phyloP scores from a whole-genome alignment of 805 yeast genomes.

The Candida peoriensis region DNA sequence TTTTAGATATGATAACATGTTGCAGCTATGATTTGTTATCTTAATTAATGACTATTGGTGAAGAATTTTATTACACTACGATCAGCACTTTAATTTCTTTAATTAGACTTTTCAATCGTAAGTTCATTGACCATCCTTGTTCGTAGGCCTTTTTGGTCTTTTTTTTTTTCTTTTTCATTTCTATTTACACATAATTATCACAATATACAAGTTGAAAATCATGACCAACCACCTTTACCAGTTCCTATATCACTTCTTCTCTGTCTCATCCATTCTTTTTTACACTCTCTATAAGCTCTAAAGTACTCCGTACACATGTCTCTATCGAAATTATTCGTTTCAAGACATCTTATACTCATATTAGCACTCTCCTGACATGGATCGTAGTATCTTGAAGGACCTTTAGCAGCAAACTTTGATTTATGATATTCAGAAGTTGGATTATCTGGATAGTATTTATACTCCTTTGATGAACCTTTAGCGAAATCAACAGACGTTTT shows the following conservation, averaged over 20 bases:
- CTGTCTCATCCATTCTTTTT: constrained; percentile 59
- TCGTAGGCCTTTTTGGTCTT: too few relatives aligned
- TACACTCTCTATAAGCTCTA: constrained; percentile 90
- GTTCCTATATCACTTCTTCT: constrained; percentile 30
- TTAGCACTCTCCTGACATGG: constrained; percentile 89
- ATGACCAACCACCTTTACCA: constrained; percentile 23
- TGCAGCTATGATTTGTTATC: too few relatives aligned
- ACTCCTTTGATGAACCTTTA: constrained; percentile 45
- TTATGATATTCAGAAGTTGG: constrained; percentile 72
- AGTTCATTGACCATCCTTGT: too few relatives aligned
- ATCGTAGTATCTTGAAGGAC: constrained; percentile 79
- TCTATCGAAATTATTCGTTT: constrained; percentile 67
- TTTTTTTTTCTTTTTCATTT: background rate
- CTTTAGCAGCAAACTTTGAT: constrained; percentile 65
- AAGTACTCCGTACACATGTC: constrained; percentile 74
- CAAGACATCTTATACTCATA: constrained; percentile 83
- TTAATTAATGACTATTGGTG: too few relatives aligned
- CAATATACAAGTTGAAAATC: background rate
- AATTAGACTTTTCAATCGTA: too few relatives aligned
- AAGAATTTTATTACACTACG: too few relatives aligned
- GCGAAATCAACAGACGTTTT: constrained; percentile 49
- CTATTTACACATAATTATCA: background rate
- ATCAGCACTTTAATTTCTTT: too few relatives aligned
- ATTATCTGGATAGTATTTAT: constrained; percentile 79
- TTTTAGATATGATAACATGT: too few relatives aligned